Evolutionary conservation across 2,329 filamentous ascomycete genomes (phyloP).

Genomic region (Exserohilum turcica): DNA sequence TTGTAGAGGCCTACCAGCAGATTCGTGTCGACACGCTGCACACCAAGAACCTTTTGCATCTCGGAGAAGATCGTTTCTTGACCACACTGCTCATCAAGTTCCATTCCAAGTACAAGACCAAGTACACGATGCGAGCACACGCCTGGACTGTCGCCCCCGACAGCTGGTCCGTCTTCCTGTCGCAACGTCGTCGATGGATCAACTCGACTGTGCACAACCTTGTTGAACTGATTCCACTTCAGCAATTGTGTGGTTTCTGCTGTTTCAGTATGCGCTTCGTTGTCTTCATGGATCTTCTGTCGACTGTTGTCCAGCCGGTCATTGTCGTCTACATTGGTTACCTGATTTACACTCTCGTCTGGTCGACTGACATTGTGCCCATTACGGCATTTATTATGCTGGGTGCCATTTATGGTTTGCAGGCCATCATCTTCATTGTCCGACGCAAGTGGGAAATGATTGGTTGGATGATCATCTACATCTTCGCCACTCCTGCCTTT

Average conservation of each 20-base stretch:
- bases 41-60: slow-evolving; percentile 96
- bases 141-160: slow-evolving; percentile 98
- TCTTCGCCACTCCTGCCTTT: slow-evolving; percentile 89
- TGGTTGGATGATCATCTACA: slow-evolving; percentile 97
- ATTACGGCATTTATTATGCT: slow-evolving; percentile 88
- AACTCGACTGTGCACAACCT: slow-evolving; percentile 99
- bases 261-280: slow-evolving; percentile 99
- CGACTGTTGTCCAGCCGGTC: slow-evolving; percentile 89
- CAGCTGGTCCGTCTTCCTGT: slow-evolving; percentile 91
- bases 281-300: slow-evolving; percentile 90
- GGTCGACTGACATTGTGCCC: slow-evolving; percentile 69
- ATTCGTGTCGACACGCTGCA: slow-evolving; percentile 97
- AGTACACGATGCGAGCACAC: slow-evolving; percentile 89
- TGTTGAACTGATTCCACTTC: slow-evolving; percentile 89
- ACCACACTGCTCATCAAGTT: slow-evolving; percentile 93
- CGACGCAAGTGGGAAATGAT: slow-evolving; percentile 99
- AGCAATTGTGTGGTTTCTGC: slow-evolving; percentile 97
- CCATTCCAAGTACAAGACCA: slow-evolving; percentile 95
- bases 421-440: slow-evolving; percentile 95
- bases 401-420: slow-evolving; percentile 94
- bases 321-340: slow-evolving; percentile 89
- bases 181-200: slow-evolving; percentile 98
- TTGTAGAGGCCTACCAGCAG: slow-evolving; percentile 84
- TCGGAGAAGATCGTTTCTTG: slow-evolving; percentile 96
- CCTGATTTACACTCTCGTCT: slow-evolving; percentile 75